Evolutionary conservation across 768 basidiomycete species (phyloP).

Genomic region (Dentipellis sp.): DNA sequence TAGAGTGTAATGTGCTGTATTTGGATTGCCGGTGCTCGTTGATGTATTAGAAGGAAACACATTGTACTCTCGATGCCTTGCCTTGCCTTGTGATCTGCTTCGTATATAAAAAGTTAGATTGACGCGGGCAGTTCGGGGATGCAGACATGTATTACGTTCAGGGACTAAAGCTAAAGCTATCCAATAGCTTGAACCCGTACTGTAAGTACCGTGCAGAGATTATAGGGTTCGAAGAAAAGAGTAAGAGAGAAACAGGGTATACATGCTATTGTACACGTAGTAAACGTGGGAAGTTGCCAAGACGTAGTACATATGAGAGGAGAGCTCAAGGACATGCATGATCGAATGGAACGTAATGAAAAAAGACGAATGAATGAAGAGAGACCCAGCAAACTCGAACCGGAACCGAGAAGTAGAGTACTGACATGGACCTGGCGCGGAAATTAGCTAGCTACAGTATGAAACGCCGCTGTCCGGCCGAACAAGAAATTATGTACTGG

Average conservation of each 20-base stretch:
- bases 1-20: constrained; percentile 47
- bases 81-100: no score
- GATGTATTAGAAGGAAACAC: not conserved
- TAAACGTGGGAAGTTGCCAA: not conserved
- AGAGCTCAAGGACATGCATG: not conserved
- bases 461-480: not conserved
- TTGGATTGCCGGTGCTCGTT: not conserved
- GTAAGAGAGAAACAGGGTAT: not conserved
- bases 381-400: not conserved
- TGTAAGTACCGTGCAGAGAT: not conserved
- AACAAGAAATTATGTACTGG: not conserved
- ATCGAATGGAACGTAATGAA: not conserved
- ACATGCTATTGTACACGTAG: not conserved
- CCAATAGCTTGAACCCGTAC: no score
- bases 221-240: no score
- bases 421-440: not conserved
- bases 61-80: no score
- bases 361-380: not conserved
- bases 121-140: no score
- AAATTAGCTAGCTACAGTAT: not conserved
- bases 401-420: not conserved
- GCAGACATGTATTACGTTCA: no score
- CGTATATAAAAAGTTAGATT: no score
- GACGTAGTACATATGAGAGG: not conserved
- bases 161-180: no score